Base-by-base conservation (phyloP, 495 filamentous ascomycete genomes). In the Platismatia glauca region DNA sequence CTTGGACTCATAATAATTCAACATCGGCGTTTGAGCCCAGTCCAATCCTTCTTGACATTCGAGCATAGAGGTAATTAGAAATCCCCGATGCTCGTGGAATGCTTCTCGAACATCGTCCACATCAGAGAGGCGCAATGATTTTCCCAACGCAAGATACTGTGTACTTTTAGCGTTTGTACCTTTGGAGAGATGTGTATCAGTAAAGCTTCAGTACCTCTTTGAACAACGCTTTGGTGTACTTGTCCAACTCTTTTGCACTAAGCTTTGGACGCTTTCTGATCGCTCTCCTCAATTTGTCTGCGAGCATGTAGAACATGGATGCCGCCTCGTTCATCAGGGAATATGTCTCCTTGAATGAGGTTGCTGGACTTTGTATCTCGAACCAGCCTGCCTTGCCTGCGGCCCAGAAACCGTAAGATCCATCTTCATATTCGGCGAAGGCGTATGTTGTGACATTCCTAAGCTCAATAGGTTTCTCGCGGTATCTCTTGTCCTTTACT, bases 301-400 rank as follows among this genome's bases (percentile, higher is more conserved):
- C 78, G 38, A 89, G 68, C 65, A 84, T 85, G 73, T 90, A 91
- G 16, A 91, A 79, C 63, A 91, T 72, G 57, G 81, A 80, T 35
- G 90, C 81, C 3, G 85, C 87, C 73, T 90, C 84, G 33, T 80
- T 78, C 75, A 91, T 88, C 18, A 82, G 75, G 58, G 82, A 76
- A 75, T 83, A 90, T 59, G 84, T 82, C 4, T 73, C 67, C 61
- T 77, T 72, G 72, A 89, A 95, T 4, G 75, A 71, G 53, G 76
- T 75, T 56, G 84, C 78, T 2, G 90, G 86, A 29, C 76, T 58
- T 29, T 65, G 73, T 33, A 94, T 82, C 70, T 86, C 81, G 72
- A 84, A 93, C 89, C 89, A 93, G 60, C 89, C 90, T n/a, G 86
- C 83, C 62, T 78, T 73, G 55, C 90, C 89, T 39, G 84, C 82